Evolutionary conservation across 345 rosid species (phyloP), one percentile per base, ranked within the genome.

Genomic region (Luvunga scandens): DNA sequence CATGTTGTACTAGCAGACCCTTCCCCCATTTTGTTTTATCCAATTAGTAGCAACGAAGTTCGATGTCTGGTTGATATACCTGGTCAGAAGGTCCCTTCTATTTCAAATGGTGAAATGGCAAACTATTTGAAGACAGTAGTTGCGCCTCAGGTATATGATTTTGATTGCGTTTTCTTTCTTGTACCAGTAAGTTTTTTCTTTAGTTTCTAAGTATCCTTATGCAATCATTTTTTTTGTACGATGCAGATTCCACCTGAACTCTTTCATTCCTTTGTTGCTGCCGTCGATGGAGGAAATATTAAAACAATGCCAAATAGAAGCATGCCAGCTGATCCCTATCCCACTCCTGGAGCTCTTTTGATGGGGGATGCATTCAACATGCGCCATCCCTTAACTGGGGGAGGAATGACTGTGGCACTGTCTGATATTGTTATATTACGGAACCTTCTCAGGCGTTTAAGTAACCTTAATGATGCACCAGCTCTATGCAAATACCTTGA

Each of bases 301-400:
- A 85, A 82, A 80, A 84, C 91, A 75, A 87, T 88, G 90, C 83
- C 91, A 4, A 88, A 88, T 77, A 84, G 88, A 83, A 86, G 89
- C 85, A 87, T 90, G 91, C 88, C 93, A 18, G 91, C 89, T 69
- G 84, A 75, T 59, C 91, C 90, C 30, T 28, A 68, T 56, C 91
- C 91, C 7, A 88, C 87, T 6, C 86, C 93, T 6, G 88, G 93
- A 14, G 91, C 91, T 9, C 77, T 89, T 55, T 57, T 87, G 64
- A 66, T 87, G 82, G 91, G 91, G 7, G 90, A 86, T 85, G 87
- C 91, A 73, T 86, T 88, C 77, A 88, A 89, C 82, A 86, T 88
- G 91, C 86, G 91, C n/a, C 92, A 89, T 78, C 91, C 92, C 42
- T 69, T 87, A 30, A 88, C 92, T 4, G 92, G 92, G 18, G 92